Percentiles rank a stretch among this genome's conserved stretches.
Evolutionary conservation across 2,329 filamentous ascomycete genomes (phyloP).

Genomic region (Ciborinia camelliae): DNA sequence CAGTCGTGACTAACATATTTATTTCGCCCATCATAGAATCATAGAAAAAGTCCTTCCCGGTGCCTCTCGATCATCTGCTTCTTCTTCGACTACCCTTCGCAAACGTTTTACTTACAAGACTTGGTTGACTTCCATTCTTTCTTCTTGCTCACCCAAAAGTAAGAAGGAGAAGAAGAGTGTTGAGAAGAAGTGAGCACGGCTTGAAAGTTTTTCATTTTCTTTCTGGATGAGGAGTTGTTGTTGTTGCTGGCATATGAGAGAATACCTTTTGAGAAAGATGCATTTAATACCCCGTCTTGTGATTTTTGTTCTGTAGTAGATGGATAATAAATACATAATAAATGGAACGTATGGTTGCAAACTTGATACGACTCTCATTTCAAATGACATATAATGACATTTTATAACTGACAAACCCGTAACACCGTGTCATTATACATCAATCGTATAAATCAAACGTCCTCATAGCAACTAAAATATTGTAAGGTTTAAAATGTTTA

Average conservation of each 20-base stretch:
- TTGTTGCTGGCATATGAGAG: background rate
- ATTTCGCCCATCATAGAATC: constrained; percentile 1
- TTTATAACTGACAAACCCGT: too few species aligned
- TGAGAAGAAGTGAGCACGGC: background rate
- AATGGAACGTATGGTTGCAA: background rate
- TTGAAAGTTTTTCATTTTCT: accelerated
- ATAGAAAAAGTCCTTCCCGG: constrained; percentile 6
- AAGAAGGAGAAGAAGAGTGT: background rate
- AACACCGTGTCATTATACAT: too few species aligned
- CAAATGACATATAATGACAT: too few species aligned
- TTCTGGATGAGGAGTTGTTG: background rate
- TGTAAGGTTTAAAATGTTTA: too few species aligned
- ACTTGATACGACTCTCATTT: too few species aligned
- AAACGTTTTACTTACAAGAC: background rate
- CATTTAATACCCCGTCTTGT: constrained; percentile 4
- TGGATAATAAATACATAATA: background rate
- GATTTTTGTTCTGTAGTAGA: background rate
- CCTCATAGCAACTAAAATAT: too few species aligned
- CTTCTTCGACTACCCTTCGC: background rate
- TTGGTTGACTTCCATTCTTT: constrained; percentile 4
- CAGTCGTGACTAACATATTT: background rate
- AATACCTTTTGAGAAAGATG: background rate
- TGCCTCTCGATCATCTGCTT: constrained; percentile 1
- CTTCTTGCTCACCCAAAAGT: background rate
- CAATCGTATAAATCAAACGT: too few species aligned